Evolutionary conservation across 2,329 filamentous ascomycete species (phyloP), one percentile per base, ranked within the genome.

Genomic region (Diaporthe citri): DNA sequence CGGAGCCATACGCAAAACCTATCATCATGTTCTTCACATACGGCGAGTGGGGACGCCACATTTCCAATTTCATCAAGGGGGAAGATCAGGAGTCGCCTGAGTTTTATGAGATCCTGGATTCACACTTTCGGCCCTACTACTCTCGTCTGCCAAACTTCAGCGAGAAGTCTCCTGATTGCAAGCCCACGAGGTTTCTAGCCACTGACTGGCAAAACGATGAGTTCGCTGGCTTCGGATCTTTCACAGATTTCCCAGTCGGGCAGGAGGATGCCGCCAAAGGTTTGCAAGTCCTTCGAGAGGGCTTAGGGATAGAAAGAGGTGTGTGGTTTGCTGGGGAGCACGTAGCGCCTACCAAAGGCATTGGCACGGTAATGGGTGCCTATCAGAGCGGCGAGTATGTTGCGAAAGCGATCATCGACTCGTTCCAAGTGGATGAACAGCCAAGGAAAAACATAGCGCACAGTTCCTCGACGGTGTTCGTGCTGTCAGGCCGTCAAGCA

Each of bases 151-250:
- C 71, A 43, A 31, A 56, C 10, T 67, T 31, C 56, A 52, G 1
- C n/a, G 2, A 0, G 6, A 43, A 62, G 31, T 34, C n/a, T 46
- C 8, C 70, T 0, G 52, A 55, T 15, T 64, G 39, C 31, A 28
- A 13, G 12, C 36, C 70, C 2, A 28, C 6, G 4, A 20, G 12
- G 7, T 60, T 60, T 41, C 57, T 60, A 28, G 34, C 57, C 28
- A 60, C 57, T 9, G 34, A 52, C 57, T 72, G 56, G 70, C 70
- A 72, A 25, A 36, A n/a, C 9, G 51, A 72, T 10, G 41, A 52
- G 34, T 60, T 60, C 22, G 56, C 55, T 20, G 36, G 56, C 20
- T 60, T 59, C 31, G 55, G 70, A 6, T 72, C 70, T 22, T 72
- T 51, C 22, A 72, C 36, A 7, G 51, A 72, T 31, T 62, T 59